Percentiles rank a stretch among this genome's conserved stretches.
Evolutionary conservation across 1,139 yeast species (phyloP).

Genomic region (Sugiyamaella japonica): DNA sequence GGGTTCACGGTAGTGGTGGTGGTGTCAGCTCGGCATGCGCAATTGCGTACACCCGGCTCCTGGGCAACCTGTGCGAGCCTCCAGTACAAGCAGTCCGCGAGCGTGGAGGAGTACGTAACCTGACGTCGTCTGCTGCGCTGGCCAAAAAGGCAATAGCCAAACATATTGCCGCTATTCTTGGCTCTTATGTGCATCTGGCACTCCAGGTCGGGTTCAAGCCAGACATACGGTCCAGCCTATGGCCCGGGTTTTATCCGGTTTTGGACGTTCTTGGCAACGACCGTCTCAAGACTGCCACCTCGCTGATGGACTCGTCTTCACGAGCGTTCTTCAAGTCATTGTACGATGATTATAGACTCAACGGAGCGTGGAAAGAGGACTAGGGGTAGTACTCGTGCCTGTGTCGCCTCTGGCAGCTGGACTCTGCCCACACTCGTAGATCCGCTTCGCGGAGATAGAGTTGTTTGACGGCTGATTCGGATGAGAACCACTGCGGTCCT

Average conservation of each 20-base stretch:
- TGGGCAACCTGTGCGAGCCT: slow-evolving; percentile 76
- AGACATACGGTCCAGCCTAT: slow-evolving; percentile 52
- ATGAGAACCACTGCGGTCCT: too few species aligned
- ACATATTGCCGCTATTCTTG: slow-evolving; percentile 61
- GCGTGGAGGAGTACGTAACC: slow-evolving; percentile 36
- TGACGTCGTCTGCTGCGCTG: slow-evolving; percentile 57
- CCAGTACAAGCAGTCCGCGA: slow-evolving; percentile 38
- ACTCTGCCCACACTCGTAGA: not conserved
- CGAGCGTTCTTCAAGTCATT: slow-evolving; percentile 65
- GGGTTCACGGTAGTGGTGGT: slow-evolving; percentile 14
- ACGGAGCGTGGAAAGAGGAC: slow-evolving; percentile 77
- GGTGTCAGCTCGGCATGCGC: slow-evolving; percentile 37
- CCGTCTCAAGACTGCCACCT: slow-evolving; percentile 65
- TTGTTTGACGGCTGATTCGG: too few species aligned
- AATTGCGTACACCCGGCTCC: slow-evolving; percentile 54
- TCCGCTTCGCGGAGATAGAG: not conserved
- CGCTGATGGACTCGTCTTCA: slow-evolving; percentile 70
- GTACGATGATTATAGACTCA: slow-evolving; percentile 69
- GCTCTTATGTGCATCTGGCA: slow-evolving; percentile 51
- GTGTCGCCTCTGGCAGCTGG: not conserved
- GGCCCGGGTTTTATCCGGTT: slow-evolving; percentile 59
- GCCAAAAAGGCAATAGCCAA: slow-evolving; percentile 62
- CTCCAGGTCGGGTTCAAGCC: slow-evolving; percentile 53
- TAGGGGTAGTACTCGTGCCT: too few species aligned
- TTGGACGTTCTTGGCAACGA: slow-evolving; percentile 68